phyloP scores from a whole-genome alignment of 2,329 filamentous ascomycete species.

The Penicillium frequentans region DNA sequence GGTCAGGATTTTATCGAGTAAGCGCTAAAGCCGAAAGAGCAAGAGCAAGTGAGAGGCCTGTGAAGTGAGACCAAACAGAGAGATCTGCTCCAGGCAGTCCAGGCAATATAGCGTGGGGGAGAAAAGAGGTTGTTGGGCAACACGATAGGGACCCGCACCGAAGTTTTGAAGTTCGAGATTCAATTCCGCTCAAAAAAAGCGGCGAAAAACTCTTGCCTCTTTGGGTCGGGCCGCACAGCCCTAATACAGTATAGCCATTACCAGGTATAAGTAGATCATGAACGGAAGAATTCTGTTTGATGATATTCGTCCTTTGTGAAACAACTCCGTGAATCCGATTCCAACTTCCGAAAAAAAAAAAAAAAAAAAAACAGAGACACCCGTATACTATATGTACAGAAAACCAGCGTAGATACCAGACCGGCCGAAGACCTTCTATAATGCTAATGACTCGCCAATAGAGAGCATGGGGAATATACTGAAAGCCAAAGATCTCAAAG shows the following conservation, averaged over 20 bases:
- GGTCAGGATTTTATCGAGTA: conserved; percentile 6
- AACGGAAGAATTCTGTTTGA: neutral
- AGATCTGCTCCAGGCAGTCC: conserved; percentile 43
- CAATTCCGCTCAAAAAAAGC: conserved; percentile 21
- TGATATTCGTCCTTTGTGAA: neutral
- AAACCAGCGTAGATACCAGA: neutral
- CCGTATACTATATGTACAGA: neutral
- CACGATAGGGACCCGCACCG: conserved; percentile 19
- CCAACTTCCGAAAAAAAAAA: neutral
- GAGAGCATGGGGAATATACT: conserved; percentile 19
- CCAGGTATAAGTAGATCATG: neutral
- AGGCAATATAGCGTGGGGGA: conserved; percentile 16
- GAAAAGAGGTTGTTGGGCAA: conserved; percentile 8
- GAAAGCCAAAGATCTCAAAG: neutral
- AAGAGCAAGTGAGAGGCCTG: neutral
- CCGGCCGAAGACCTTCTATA: neutral
- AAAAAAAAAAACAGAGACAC: neutral
- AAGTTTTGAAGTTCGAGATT: conserved; percentile 33
- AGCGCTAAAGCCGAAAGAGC: neutral
- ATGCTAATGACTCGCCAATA: conserved; percentile 34
- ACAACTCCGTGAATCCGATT: neutral
- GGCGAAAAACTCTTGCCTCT: conserved; percentile 19
- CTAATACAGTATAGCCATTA: conserved; percentile 7
- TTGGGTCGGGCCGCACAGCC: conserved; percentile 23
- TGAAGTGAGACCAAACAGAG: neutral